Evolutionary conservation across 805 yeast species (phyloP), one percentile per base, ranked within the genome.

Genomic region (Wickerhamiella vanderwaltii): DNA sequence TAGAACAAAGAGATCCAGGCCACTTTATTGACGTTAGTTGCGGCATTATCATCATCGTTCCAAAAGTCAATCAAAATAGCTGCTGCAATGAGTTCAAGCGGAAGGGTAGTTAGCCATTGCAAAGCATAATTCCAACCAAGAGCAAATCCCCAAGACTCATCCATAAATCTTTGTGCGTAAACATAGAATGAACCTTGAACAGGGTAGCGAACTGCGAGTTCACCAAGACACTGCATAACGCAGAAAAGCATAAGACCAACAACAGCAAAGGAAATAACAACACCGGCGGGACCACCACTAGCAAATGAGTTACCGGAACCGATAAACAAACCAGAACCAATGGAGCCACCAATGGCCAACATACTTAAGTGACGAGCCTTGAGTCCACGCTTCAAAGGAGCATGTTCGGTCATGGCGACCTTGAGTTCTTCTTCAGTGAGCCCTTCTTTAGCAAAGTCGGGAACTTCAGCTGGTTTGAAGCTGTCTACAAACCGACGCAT

Each of bases 321-420:
- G 26, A 75, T 62, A 52, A 72, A 75, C 22, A 76, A 60, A 51
- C 81, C 81, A 25, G 91, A 79, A 54, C 94, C 95, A 45, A 83
- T 78, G 41, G 88, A 79, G 43, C 91, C 86, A 46, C 91, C 91
- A 41, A 84, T 67, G 31, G 93, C 85, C 53, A 43, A 13, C 45
- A 43, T 43, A 43, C 58, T 62, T 37, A 61, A 42, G 48, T 61
- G 66, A n/a, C 66, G 56, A 13, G 53, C 54, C 46, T 61, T 61
- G 38, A 61, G 54, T 20, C 44, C 35, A 43, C 75, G 58, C 29
- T 71, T 63, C 46, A 79, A 62, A 2, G 82, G 86, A 4, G 83
- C 64, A 45, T 66, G 64, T 20, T 79, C 76, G 4, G 72, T 52
- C 30, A 62, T 59, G 22, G 58, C 51, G 29, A 64, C 61, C 15